A percentile compares a stretch with the other conserved stretches of the same genome.
These are phyloP conservation scores for Leccinellum albellum DNA, from an alignment of 768 basidiomycete species.

Conservation along the genomic window DNA sequence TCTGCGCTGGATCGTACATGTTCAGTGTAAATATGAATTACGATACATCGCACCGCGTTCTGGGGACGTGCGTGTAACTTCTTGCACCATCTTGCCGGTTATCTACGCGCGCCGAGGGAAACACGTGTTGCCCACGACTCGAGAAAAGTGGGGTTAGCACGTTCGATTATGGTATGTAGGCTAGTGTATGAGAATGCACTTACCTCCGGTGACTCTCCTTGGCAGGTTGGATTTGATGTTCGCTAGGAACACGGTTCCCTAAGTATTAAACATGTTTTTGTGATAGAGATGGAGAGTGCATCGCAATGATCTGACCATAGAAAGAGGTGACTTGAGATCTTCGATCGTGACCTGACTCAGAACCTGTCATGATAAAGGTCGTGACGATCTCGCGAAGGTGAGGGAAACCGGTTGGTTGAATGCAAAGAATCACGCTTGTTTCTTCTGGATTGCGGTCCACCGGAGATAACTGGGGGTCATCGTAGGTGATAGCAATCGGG, in stretches of 20 bases:
- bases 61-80: background rate
- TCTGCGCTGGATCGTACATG: background rate
- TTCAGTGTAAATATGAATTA: background rate
- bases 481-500: conserved; percentile 10
- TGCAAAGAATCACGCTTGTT: background rate
- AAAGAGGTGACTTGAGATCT: background rate
- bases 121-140: background rate
- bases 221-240: background rate
- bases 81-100: background rate
- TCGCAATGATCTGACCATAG: background rate
- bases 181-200: background rate
- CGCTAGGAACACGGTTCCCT: background rate
- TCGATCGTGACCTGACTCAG: background rate
- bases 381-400: conserved; percentile 14
- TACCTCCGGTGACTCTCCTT: conserved; percentile 2
- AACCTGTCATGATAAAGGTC: conserved; percentile 10
- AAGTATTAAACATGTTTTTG: background rate
- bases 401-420: conserved; percentile 19
- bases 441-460: background rate
- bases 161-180: background rate
- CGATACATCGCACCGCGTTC: conserved; percentile 4
- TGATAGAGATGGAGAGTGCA: background rate
- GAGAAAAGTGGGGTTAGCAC: background rate
- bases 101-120: background rate
- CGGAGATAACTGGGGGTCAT: background rate